A percentile compares a stretch with the other conserved stretches of the same genome.
Evolutionary conservation across 2,329 filamentous ascomycete species (phyloP).

Genomic region (Colletotrichum caudatum): DNA sequence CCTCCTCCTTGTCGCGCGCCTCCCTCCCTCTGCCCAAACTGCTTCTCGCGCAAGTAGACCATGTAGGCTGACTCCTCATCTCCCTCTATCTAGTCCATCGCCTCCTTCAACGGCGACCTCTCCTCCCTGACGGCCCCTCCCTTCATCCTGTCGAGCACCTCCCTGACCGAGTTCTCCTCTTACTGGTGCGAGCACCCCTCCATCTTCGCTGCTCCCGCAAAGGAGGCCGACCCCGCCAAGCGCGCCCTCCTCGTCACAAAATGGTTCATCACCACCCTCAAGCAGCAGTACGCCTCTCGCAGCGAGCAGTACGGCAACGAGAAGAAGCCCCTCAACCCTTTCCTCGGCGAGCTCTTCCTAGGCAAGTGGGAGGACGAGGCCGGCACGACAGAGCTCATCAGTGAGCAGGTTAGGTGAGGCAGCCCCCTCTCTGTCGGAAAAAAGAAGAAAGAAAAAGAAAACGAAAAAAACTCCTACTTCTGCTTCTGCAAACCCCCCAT

Average conservation of each 20-base stretch:
- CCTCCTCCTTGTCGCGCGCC: neutral
- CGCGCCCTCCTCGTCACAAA: slow-evolving; percentile 89
- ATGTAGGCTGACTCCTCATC: neutral
- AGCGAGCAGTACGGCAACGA: slow-evolving; percentile 89
- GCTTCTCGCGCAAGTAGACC: neutral
- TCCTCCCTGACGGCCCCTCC: slow-evolving; percentile 84
- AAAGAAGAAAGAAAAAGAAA: no score
- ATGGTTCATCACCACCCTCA: slow-evolving; percentile 94
- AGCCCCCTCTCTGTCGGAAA: no score
- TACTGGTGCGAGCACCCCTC: slow-evolving; percentile 86
- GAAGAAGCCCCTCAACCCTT: slow-evolving; percentile 98
- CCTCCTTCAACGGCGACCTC: slow-evolving; percentile 85
- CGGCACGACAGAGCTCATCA: slow-evolving; percentile 87
- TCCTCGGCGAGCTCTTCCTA: slow-evolving; percentile 93
- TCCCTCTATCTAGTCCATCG: slow-evolving; percentile 70
- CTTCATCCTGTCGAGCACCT: slow-evolving; percentile 84
- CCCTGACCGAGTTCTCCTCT: slow-evolving; percentile 82
- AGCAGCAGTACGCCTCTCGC: slow-evolving; percentile 81
- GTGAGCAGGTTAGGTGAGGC: slow-evolving; percentile 86
- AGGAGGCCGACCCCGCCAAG: slow-evolving; percentile 83
- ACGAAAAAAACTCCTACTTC: neutral
- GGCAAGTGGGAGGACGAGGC: slow-evolving; percentile 88
- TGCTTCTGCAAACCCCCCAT: neutral
- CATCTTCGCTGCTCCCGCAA: slow-evolving; percentile 84
- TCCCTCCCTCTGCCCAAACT: no score